Evolutionary conservation across 768 basidiomycete species (phyloP).

Genomic region (Phylloporus sp.): DNA sequence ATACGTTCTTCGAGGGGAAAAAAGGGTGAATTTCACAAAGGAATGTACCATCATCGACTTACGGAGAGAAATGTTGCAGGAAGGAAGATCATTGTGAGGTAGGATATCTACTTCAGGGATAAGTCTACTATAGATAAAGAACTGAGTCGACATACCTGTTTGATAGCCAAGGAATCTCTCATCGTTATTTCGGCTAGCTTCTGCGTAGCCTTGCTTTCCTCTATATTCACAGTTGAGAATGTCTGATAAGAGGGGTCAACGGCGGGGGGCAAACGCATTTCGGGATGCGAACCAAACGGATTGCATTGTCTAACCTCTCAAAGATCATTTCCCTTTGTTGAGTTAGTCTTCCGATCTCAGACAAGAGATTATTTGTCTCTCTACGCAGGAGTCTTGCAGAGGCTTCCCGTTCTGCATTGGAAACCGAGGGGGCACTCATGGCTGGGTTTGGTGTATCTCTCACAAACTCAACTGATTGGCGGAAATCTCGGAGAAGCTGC

Average conservation of each 20-base stretch:
- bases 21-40: conserved; percentile 5
- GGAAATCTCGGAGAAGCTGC: conserved; percentile 51
- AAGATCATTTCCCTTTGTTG: conserved; percentile 21
- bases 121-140: neutral
- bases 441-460: conserved; percentile 47
- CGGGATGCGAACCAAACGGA: conserved; percentile 19
- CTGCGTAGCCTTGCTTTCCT: conserved; percentile 34
- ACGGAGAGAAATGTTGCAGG: conserved; percentile 44
- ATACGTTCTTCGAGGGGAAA: conserved; percentile 27
- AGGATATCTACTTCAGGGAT: conserved; percentile 40
- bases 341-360: conserved; percentile 46
- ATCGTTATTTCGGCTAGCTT: neutral
- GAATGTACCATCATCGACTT: conserved; percentile 1
- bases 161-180: conserved; percentile 8
- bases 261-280: neutral
- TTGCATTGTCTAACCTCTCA: conserved; percentile 22
- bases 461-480: conserved; percentile 48
- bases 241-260: conserved; percentile 34
- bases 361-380: conserved; percentile 46
- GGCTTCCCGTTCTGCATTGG: conserved; percentile 16
- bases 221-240: conserved; percentile 51
- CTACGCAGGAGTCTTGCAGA: conserved; percentile 28
- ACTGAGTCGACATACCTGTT: conserved; percentile 16
- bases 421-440: conserved; percentile 28
- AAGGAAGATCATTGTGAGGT: conserved; percentile 55